Base-by-base conservation (phyloP, 2,329 filamentous ascomycete genomes). In the Penicillium digitatum region DNA sequence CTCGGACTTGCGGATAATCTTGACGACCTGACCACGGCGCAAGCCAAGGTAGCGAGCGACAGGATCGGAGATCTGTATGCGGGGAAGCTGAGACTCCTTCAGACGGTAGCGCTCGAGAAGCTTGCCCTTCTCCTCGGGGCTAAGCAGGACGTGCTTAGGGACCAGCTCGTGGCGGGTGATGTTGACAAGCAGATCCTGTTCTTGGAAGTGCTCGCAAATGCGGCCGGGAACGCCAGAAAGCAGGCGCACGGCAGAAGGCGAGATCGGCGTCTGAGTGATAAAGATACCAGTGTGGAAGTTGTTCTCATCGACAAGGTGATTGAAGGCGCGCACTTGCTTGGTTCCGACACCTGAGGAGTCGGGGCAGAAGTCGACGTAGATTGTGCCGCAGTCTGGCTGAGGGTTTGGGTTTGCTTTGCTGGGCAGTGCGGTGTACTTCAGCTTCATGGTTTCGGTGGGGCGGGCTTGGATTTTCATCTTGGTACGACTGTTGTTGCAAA, bases 121-220 rank as follows among this genome's bases (percentile, higher is more conserved):
- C 35, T 88, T 87, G 44, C 78, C 78, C 82, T 96, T 96, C 80
- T 99, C 94, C 67, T 95, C 90, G 43, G 86, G 83, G 67, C 90
- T 95, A 54, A 99, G 84, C 57, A 97, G 78, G 35, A 97, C 87
- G 72, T 99, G 94, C 72, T 89, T 91, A 42, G 94, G 94, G 29
- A 99, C 94, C 53, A 99, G 83, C 76, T 97, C 93, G 78, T 99
- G 94, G 74, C 92, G 89, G 56, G 93, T 97, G 74, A 99, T 97
- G 78, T 99, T 99, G 75, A 99, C 92, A 57, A 97, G 82, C 66
- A 99, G 77, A 76, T 99, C 94, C 73, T 94, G 88, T 80, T 97
- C 94, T 66, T 93, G 84, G 79, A 99, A 99, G 72, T 90, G 90
- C 79, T 99, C 94, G 69, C 96, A 90, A 69, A 89, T 85, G 52